phyloP scores from a whole-genome alignment of 805 yeast genomes.

The Hanseniaspora taiwanica region DNA sequence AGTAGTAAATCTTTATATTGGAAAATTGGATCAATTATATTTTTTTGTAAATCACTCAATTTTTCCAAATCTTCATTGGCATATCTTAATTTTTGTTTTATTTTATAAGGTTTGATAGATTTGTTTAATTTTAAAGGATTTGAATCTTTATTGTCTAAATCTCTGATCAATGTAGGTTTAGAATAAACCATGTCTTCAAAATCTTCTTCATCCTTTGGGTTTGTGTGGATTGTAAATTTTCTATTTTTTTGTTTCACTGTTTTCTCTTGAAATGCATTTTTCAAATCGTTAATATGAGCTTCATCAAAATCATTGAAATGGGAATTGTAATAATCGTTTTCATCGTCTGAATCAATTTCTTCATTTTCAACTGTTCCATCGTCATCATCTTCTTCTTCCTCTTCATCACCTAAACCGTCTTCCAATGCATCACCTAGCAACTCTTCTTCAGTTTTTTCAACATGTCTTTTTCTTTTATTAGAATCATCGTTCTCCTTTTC shows the following conservation, averaged over 20 bases:
- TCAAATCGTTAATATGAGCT: slow-evolving; percentile 25
- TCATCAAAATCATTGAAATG: slow-evolving; percentile 50
- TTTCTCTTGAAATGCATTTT: slow-evolving; percentile 19
- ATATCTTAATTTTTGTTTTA: slow-evolving; percentile 31
- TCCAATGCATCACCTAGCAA: slow-evolving; percentile 15
- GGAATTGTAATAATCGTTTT: slow-evolving; percentile 50
- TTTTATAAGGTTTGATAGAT: slow-evolving; percentile 21
- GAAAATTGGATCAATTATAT: slow-evolving; percentile 50
- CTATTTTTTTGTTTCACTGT: slow-evolving; percentile 18
- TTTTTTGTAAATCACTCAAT: slow-evolving; percentile 33
- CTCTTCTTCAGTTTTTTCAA: slow-evolving; percentile 14
- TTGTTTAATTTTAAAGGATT: slow-evolving; percentile 13
- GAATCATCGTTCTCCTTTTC: slow-evolving; percentile 8
- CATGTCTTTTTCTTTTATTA: slow-evolving; percentile 18
- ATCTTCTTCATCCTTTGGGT: slow-evolving; percentile 2
- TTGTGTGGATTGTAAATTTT: slow-evolving; percentile 9
- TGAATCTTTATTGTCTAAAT: slow-evolving; percentile 7
- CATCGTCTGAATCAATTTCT: slow-evolving; percentile 19
- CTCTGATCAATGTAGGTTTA: slow-evolving; percentile 14
- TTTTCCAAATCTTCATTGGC: slow-evolving; percentile 16
- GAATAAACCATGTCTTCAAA: slow-evolving; percentile 10
- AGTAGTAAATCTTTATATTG: slow-evolving; percentile 59
- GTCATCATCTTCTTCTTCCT: slow-evolving; percentile 3
- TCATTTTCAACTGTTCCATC: slow-evolving; percentile 18
- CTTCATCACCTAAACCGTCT: slow-evolving; percentile 10